Evolutionary conservation across 805 yeast genomes (phyloP), one percentile per base, ranked within the genome.

Genomic region (Cyberlindnera misumaiensis): DNA sequence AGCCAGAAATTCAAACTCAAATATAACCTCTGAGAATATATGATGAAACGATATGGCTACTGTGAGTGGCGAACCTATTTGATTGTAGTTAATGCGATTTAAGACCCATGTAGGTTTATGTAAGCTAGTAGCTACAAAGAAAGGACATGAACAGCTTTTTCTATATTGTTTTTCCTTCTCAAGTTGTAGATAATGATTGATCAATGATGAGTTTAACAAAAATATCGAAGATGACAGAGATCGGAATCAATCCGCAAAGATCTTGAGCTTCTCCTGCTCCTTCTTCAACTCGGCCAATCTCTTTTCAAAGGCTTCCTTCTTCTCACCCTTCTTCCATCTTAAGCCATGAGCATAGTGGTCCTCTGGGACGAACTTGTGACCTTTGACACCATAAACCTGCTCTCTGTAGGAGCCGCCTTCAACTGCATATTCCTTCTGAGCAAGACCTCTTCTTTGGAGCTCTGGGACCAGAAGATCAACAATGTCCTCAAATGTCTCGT

Each of bases 391-490:
- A 25, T 47, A 51, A 4, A 65, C 48, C 29, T 48, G 48, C 37
- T 65, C 69, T 52, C 71, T 56, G 30, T 58, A 57, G 11, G 68
- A 58, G 8, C 61, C 55, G 30, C 69, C 40, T 29, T 41, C 46
- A n/a, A 42, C 48, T 11, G 42, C 38, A 25, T 48, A 48, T 5
- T 48, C 52, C 32, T 59, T 53, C 59, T 66, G 62, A 13, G 57
- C 60, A 16, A 60, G 51, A 2, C 68, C 68, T 41, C 67, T 52
- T 15, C 43, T 46, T 41, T 58, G 62, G 28, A 65, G 51, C 37
- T 60, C 69, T 8, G 70, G 70, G 28, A 65, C 47, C 40, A 66
- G 49, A 14, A 45, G 45, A 17, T 66, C 64, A 27, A 65, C 65
- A 28, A 66, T 44, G 14, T 62, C 63, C 42, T 63, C 66, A 43